These are phyloP conservation scores for Nigrograna mackinnonii DNA, from an alignment of 2,329 filamentous ascomycete genomes.

Conservation along the genomic window DNA sequence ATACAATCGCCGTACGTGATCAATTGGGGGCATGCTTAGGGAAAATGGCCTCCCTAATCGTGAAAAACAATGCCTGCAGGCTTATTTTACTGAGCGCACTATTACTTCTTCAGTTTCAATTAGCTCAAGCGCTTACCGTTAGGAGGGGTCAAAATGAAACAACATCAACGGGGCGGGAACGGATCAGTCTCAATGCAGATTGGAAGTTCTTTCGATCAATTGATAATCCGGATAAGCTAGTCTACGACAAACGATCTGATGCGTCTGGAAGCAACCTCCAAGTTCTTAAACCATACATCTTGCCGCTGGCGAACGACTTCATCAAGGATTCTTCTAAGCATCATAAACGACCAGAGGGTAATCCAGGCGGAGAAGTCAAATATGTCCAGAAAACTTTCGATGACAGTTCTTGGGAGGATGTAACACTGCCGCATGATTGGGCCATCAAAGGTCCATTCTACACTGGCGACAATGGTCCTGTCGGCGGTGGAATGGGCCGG, in stretches of 20 bases:
- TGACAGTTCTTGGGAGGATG: slow-evolving; percentile 46
- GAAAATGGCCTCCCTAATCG: no score
- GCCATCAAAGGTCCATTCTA: slow-evolving; percentile 52
- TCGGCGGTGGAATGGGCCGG: slow-evolving; percentile 47
- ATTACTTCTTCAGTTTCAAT: no score
- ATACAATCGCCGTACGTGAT: no score
- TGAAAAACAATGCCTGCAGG: no score
- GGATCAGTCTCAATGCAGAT: slow-evolving; percentile 38
- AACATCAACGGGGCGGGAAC: slow-evolving; percentile 20
- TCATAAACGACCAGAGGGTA: slow-evolving; percentile 35
- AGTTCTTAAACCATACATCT: slow-evolving; percentile 46
- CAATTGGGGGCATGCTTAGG: no score
- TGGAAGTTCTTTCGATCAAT: slow-evolving; percentile 46
- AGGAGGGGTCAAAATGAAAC: no score
- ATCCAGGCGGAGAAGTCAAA: slow-evolving; percentile 30
- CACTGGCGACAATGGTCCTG: slow-evolving; percentile 20
- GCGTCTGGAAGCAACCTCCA: slow-evolving; percentile 4
- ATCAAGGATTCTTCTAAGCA: slow-evolving; percentile 31
- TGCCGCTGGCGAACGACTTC: slow-evolving; percentile 48
- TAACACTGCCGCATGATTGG: slow-evolving; percentile 55
- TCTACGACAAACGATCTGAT: slow-evolving; percentile 27
- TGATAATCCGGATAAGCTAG: slow-evolving; percentile 41
- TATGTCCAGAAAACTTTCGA: slow-evolving; percentile 42
- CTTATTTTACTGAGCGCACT: no score
- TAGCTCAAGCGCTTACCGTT: no score